Evolutionary conservation across 768 basidiomycete species (phyloP).

Genomic region (Tylopilus sp.): DNA sequence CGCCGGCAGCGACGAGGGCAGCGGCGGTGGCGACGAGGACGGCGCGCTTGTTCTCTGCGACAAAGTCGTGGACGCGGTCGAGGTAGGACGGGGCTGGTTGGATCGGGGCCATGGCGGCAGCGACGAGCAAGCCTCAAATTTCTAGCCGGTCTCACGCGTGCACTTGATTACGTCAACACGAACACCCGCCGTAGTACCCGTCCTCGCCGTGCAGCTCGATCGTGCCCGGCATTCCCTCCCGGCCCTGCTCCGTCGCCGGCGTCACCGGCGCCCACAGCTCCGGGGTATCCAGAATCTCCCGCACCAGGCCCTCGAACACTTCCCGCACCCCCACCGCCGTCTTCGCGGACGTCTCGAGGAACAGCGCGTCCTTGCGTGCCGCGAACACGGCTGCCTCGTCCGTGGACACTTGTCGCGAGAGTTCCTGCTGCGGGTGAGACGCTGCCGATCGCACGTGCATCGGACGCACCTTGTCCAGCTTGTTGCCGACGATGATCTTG

Average conservation of each 20-base stretch:
- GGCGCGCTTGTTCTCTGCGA: slow-evolving; percentile 77
- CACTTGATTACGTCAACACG: slow-evolving; percentile 32
- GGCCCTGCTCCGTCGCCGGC: slow-evolving; percentile 10
- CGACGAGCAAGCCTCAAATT: neutral
- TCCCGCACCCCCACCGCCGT: slow-evolving; percentile 80
- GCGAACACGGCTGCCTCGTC: slow-evolving; percentile 81
- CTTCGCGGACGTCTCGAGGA: slow-evolving; percentile 93
- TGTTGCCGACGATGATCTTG: slow-evolving; percentile 94
- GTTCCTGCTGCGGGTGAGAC: slow-evolving; percentile 54
- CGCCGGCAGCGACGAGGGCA: slow-evolving; percentile 66
- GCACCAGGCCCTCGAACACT: slow-evolving; percentile 73
- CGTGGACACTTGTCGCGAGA: slow-evolving; percentile 81
- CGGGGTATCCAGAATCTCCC: slow-evolving; percentile 78
- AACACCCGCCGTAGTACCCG: slow-evolving; percentile 27
- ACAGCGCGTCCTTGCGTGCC: slow-evolving; percentile 73
- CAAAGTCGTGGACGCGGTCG: slow-evolving; percentile 65
- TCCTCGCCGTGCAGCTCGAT: slow-evolving; percentile 30
- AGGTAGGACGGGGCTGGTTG: slow-evolving; percentile 33
- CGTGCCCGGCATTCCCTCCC: slow-evolving; percentile 41
- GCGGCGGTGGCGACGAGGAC: slow-evolving; percentile 70
- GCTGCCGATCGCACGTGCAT: too few relatives aligned
- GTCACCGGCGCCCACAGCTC: slow-evolving; percentile 63
- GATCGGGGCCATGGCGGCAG: slow-evolving; percentile 21
- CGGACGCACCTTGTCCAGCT: slow-evolving; percentile 76
- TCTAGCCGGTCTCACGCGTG: slow-evolving; percentile 9